Evolutionary conservation across 441 rosid genomes (phyloP), one percentile per base, ranked within the genome.

Genomic region (Adansonia rubrostipa): DNA sequence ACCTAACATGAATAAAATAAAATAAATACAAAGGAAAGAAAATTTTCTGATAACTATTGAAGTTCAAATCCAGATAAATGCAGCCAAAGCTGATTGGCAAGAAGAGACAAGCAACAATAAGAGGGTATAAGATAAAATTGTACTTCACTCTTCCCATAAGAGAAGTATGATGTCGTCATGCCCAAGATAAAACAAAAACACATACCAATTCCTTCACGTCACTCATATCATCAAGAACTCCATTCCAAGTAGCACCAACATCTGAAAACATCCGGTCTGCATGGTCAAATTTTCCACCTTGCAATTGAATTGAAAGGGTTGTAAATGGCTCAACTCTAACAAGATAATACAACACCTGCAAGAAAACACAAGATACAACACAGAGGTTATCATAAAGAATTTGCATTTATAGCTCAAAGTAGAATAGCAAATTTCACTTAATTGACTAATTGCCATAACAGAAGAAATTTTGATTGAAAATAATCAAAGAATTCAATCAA

Each of bases 281-380:
- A 84, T 97, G 99, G 86, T 95, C 99, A 83, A 95, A 95, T 87
- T 95, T 95, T 81, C 99, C 99, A 84, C 99, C 99, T 97, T 97
- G 99, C 80, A 97, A 89, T 87, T 97, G 98, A 84, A 97, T 91
- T 78, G 99, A 93, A 78, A 97, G 89, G 36, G 99, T 92, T 75
- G 98, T 97, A 82, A 95, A 97, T 40, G 99, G 99, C 78, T 97
- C 99, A 79, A 92, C 91, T 89, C 99, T 89, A 79, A 89, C 92
- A 88, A 95, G 98, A 90, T 95, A 97, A 86, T 97, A 91, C 77
- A 97, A 82, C 47, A 97, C 98, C 99, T 97, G 93, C 70, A 45
- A 78, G 84, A 78, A 85, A 77, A 81, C 42, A 79, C 14, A 72
- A 79, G 62, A 69, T 78, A 54, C 77, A 64, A 78, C 64, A 61